These are phyloP conservation scores for Penicillium ucsense DNA, from an alignment of 495 filamentous ascomycete genomes.

Conservation along the genomic window DNA sequence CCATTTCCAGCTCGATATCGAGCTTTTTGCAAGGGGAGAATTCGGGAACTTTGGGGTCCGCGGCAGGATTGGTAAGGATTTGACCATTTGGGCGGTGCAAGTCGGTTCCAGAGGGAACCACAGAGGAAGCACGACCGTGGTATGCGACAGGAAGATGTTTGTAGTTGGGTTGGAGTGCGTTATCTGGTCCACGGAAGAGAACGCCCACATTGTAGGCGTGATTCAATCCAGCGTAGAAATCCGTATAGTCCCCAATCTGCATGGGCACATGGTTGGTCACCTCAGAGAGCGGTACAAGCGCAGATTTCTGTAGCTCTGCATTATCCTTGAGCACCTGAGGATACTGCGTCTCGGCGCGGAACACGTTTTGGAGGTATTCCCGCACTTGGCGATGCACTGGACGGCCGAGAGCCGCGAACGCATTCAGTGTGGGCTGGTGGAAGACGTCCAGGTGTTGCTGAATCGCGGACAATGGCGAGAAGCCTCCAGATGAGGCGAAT, in stretches of 20 bases:
- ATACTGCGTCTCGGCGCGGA: constrained; percentile 51
- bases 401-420: constrained; percentile 70
- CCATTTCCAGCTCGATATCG: constrained; percentile 85
- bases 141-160: constrained; percentile 85
- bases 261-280: constrained; percentile 74
- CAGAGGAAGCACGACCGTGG: constrained; percentile 70
- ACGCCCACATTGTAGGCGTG: constrained; percentile 77
- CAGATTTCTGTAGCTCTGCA: constrained; percentile 37
- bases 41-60: constrained; percentile 49
- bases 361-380: constrained; percentile 60
- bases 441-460: constrained; percentile 53
- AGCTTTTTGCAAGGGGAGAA: constrained; percentile 57
- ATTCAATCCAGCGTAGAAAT: constrained; percentile 90
- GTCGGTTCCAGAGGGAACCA: constrained; percentile 67
- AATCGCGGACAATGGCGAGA: constrained; percentile 49
- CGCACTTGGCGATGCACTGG: constrained; percentile 63
- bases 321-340: constrained; percentile 52
- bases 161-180: constrained; percentile 85
- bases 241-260: constrained; percentile 89
- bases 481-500: constrained; percentile 50
- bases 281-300: constrained; percentile 43
- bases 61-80: constrained; percentile 56
- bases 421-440: constrained; percentile 62
- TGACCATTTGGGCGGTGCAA: constrained; percentile 76
- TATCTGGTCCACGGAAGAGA: constrained; percentile 72